Evolutionary conservation across 805 yeast species (phyloP).

Genomic region (Saturnispora ahearnii): DNA sequence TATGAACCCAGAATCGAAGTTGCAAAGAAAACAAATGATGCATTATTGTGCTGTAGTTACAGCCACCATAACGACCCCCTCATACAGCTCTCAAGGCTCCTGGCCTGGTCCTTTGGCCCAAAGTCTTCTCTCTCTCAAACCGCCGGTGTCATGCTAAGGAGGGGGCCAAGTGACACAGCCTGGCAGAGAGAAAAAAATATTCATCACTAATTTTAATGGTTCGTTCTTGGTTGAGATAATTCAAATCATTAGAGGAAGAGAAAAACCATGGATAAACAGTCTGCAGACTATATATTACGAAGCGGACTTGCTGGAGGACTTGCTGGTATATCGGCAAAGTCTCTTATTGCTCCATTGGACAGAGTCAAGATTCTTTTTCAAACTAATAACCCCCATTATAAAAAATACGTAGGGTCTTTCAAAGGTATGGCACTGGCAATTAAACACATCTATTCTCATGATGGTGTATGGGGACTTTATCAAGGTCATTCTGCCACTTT

Average conservation of each 20-base stretch:
- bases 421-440: slow-evolving; percentile 71
- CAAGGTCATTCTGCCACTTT: slow-evolving; percentile 96
- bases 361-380: slow-evolving; percentile 92
- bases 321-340: slow-evolving; percentile 95
- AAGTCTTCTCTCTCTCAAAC: not conserved
- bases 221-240: not conserved
- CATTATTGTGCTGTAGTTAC: not conserved
- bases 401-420: slow-evolving; percentile 70
- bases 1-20: not conserved
- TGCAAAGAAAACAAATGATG: slow-evolving; percentile 3
- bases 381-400: slow-evolving; percentile 85
- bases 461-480: slow-evolving; percentile 74
- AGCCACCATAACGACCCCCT: not conserved
- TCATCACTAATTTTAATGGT: not conserved
- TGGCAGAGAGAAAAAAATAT: not conserved
- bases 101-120: slow-evolving; percentile 4
- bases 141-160: slow-evolving; percentile 1
- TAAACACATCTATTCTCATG: slow-evolving; percentile 49
- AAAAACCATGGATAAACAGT: slow-evolving; percentile 49
- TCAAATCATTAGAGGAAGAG: not conserved
- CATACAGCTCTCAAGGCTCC: not conserved
- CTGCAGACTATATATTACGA: slow-evolving; percentile 67
- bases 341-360: slow-evolving; percentile 90
- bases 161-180: not conserved
- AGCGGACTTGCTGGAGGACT: slow-evolving; percentile 92